Evolutionary conservation across 208 protist genomes (phyloP).

Genomic region (Leishmania braziliensis): DNA sequence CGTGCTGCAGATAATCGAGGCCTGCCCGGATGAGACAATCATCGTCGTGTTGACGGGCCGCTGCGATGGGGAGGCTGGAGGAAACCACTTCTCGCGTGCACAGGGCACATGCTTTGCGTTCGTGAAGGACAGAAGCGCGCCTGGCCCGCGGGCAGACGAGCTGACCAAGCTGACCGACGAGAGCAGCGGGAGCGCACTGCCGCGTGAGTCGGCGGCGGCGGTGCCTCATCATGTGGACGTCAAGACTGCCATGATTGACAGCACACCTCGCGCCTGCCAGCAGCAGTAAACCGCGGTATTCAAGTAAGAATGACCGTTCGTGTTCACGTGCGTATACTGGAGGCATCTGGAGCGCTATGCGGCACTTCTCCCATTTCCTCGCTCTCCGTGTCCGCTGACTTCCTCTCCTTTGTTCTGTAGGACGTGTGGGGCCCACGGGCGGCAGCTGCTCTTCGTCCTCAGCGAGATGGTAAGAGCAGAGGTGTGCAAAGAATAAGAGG

Average conservation of each 20-base stretch:
- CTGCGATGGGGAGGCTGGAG: conserved; percentile 33
- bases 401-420: neutral
- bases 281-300: conserved; percentile 35
- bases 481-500: neutral
- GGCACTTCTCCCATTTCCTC: too few species aligned
- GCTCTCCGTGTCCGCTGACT: neutral
- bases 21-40: conserved; percentile 70
- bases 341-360: neutral
- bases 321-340: too few species aligned
- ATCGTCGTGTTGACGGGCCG: conserved; percentile 57
- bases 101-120: conserved; percentile 77
- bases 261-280: conserved; percentile 37
- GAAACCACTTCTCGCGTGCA: conserved; percentile 49
- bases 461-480: neutral
- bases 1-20: conserved; percentile 73
- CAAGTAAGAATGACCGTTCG: neutral
- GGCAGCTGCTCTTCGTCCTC: neutral
- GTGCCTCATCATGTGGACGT: neutral
- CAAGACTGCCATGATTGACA: neutral
- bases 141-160: conserved; percentile 39
- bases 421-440: neutral
- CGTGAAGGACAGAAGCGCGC: conserved; percentile 67
- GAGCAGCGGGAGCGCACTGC: neutral
- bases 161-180: conserved; percentile 7
- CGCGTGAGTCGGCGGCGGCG: neutral